Evolutionary conservation across 163 green algal genomes (phyloP).

Genomic region (Smithsoniella earleae): DNA sequence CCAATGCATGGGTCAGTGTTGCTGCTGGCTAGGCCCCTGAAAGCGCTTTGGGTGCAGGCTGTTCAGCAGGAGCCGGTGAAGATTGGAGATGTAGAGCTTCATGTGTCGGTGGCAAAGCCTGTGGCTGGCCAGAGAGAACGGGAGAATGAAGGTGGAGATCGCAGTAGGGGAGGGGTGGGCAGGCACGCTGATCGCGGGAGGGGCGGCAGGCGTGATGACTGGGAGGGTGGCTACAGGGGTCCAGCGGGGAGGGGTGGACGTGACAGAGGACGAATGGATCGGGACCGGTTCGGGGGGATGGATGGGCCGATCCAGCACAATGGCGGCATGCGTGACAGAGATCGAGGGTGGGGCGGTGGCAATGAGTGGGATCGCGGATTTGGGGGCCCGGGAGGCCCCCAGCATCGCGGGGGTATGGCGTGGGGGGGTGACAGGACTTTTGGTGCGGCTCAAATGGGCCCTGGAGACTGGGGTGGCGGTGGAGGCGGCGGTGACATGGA

Average conservation of each 20-base stretch:
- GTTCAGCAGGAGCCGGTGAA: not conserved
- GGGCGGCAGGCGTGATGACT: not conserved
- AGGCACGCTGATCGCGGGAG: not conserved
- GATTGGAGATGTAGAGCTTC: not conserved
- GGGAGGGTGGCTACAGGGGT: slow-evolving; percentile 2
- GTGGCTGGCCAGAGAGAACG: not conserved
- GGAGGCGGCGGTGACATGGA: not conserved
- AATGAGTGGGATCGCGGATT: too few species aligned
- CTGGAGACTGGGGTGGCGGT: not conserved
- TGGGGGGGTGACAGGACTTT: not conserved
- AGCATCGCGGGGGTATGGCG: not conserved
- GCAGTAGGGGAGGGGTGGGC: not conserved
- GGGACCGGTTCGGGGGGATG: not conserved
- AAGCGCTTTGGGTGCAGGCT: not conserved
- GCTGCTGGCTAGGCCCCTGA: not conserved
- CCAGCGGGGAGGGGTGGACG: not conserved
- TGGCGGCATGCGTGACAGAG: slow-evolving; percentile 15
- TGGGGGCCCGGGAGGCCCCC: not conserved
- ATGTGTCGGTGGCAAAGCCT: slow-evolving; percentile 15
- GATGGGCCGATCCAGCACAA: not conserved
- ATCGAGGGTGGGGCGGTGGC: not conserved
- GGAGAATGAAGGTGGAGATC: not conserved
- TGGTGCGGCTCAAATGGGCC: too few species aligned
- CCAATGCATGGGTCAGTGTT: not conserved
- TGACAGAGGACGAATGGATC: not conserved